These are phyloP conservation scores for Mollisiaceae sp. DNA, from an alignment of 2,329 filamentous ascomycete species.

Conservation along the genomic window DNA sequence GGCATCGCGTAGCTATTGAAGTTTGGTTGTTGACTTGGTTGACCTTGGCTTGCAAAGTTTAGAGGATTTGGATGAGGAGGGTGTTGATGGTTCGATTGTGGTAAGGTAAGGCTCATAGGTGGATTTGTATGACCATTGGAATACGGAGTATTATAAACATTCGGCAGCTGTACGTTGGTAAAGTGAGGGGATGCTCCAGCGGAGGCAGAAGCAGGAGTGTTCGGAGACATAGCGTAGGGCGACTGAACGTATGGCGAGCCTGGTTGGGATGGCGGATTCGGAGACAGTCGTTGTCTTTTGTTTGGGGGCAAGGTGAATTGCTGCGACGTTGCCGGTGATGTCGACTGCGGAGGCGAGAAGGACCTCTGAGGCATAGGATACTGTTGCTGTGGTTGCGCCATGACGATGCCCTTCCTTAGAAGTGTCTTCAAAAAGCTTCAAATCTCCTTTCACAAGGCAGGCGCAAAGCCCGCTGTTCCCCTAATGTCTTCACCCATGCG, in stretches of 20 bases:
- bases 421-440: conserved; percentile 23
- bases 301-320: conserved; percentile 71
- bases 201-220: conserved; percentile 38
- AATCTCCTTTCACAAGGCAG: conserved; percentile 37
- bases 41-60: conserved; percentile 31
- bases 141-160: conserved; percentile 44
- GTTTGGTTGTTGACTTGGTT: conserved; percentile 26
- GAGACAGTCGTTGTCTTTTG: conserved; percentile 75
- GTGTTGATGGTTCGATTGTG: conserved; percentile 31
- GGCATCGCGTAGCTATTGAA: conserved; percentile 43
- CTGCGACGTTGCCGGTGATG: conserved; percentile 65
- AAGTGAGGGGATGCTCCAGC: conserved; percentile 41
- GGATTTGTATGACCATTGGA: conserved; percentile 37
- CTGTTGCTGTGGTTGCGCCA: conserved; percentile 45
- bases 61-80: conserved; percentile 37
- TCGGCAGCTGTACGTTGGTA: conserved; percentile 38
- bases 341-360: conserved; percentile 67
- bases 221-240: conserved; percentile 55
- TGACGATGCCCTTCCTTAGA: conserved; percentile 28
- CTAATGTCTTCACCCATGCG: conserved; percentile 38
- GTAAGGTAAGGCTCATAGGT: conserved; percentile 37
- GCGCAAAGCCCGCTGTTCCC: conserved; percentile 41
- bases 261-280: conserved; percentile 70
- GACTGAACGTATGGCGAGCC: conserved; percentile 64
- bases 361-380: conserved; percentile 54